Evolutionary conservation across 1,139 yeast species (phyloP).

Genomic region (Nakaseomyces glabratus): DNA sequence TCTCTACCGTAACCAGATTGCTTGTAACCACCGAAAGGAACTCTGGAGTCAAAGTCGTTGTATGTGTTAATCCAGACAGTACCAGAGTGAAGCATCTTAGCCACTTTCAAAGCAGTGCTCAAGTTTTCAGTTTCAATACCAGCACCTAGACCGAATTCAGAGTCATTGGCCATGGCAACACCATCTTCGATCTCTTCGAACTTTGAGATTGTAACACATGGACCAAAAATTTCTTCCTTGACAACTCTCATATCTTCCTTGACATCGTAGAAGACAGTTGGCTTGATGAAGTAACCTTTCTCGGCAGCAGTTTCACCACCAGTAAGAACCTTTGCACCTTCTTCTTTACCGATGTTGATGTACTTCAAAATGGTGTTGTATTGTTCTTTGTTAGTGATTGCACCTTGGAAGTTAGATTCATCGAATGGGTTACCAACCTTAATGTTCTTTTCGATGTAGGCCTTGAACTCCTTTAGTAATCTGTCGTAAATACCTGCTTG

Average conservation of each 20-base stretch:
- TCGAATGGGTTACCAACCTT: constrained; percentile 72
- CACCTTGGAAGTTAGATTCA: constrained; percentile 58
- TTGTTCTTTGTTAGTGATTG: constrained; percentile 63
- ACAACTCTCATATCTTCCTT: constrained; percentile 53
- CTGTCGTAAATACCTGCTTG: constrained; percentile 67
- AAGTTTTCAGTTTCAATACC: constrained; percentile 58
- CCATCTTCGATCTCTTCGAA: constrained; percentile 58
- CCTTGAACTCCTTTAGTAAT: constrained; percentile 50
- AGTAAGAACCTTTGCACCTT: constrained; percentile 61
- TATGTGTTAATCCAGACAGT: constrained; percentile 71
- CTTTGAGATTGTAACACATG: constrained; percentile 57
- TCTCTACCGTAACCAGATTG: constrained; percentile 76
- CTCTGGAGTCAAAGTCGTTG: constrained; percentile 61
- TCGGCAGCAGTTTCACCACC: constrained; percentile 57
- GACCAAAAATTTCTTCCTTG: constrained; percentile 73
- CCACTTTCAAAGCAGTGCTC: constrained; percentile 45
- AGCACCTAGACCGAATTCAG: constrained; percentile 76
- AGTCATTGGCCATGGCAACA: constrained; percentile 52
- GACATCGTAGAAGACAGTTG: constrained; percentile 66
- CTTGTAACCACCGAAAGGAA: constrained; percentile 74
- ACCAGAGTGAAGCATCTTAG: constrained; percentile 59
- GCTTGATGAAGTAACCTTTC: constrained; percentile 56
- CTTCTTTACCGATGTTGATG: constrained; percentile 58
- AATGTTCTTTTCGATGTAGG: constrained; percentile 42
- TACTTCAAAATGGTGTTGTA: constrained; percentile 62